phyloP scores from a whole-genome alignment of 768 basidiomycete genomes.

The Neoboletus brunneissimus region DNA sequence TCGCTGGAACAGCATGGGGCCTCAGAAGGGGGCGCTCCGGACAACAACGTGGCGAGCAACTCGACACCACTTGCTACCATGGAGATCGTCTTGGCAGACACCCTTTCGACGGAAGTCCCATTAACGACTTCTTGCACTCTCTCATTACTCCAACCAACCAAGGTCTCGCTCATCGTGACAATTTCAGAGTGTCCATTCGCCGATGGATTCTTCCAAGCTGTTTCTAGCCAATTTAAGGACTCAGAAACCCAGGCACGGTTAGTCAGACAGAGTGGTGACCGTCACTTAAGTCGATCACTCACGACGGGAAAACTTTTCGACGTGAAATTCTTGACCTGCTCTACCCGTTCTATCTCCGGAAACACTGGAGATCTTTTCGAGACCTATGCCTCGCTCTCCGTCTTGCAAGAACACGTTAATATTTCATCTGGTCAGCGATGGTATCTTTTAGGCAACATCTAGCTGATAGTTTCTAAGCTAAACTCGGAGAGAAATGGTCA shows the following conservation, averaged over 20 bases:
- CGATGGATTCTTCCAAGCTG: constrained; percentile 14
- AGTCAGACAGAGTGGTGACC: constrained; percentile 3
- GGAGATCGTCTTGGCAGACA: not conserved
- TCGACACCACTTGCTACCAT: constrained; percentile 1
- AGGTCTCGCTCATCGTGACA: constrained; percentile 12
- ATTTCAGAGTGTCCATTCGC: constrained; percentile 15
- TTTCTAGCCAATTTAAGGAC: not conserved
- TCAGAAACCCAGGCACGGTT: not conserved
- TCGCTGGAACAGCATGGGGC: not conserved
- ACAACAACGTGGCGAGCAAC: not conserved
- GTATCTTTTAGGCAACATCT: not conserved
- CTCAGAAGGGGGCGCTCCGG: not conserved
- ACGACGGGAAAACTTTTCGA: constrained; percentile 19
- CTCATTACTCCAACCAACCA: not conserved
- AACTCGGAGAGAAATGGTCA: constrained; percentile 10
- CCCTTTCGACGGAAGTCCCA: not conserved
- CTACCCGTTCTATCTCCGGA: not conserved
- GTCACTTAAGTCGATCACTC: constrained; percentile 13
- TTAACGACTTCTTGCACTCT: not conserved
- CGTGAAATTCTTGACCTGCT: constrained; percentile 17
- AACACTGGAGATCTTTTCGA: not conserved
- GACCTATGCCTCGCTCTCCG: constrained; percentile 16
- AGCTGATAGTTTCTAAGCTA: constrained; percentile 11
- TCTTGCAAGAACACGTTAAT: constrained; percentile 10
- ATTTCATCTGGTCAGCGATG: constrained; percentile 7